Conservation (phyloP, 129 eudicot species). For the Flaveria linearis region DNA sequence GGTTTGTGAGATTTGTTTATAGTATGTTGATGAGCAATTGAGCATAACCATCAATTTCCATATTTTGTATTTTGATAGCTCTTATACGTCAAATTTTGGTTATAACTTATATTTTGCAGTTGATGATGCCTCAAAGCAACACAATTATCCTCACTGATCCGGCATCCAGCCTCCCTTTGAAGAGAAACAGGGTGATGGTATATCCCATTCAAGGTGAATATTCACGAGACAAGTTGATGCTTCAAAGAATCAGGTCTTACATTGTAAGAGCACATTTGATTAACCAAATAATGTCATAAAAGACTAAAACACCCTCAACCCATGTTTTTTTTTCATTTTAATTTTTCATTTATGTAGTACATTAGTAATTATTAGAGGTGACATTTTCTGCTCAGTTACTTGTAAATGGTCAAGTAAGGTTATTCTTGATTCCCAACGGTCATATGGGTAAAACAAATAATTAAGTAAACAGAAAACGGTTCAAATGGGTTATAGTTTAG, state of each 20-base stretch:
- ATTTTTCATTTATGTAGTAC: background rate
- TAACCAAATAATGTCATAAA: slow-evolving; percentile 19
- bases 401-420: background rate
- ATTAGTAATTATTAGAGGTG: background rate
- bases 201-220: slow-evolving; percentile 95
- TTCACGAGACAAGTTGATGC: slow-evolving; percentile 98
- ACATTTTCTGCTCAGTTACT: background rate
- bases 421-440: background rate
- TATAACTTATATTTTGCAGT: slow-evolving; percentile 43
- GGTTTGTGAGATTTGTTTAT: background rate
- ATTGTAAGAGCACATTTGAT: slow-evolving; percentile 75
- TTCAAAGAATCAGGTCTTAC: slow-evolving; percentile 99
- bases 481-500: background rate
- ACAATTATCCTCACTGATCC: slow-evolving; percentile 85
- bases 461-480: background rate
- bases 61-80: slow-evolving; percentile 5
- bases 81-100: background rate
- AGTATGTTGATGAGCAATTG: background rate
- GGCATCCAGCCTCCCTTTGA: slow-evolving; percentile 63
- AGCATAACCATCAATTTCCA: slow-evolving; percentile 6
- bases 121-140: slow-evolving; percentile 75
- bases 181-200: slow-evolving; percentile 59
- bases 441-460: background rate
- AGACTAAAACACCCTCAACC: slow-evolving; percentile 11
- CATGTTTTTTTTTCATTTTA: background rate